Evolutionary conservation across 345 rosid species (phyloP).

Genomic region (Camelina laxa): DNA sequence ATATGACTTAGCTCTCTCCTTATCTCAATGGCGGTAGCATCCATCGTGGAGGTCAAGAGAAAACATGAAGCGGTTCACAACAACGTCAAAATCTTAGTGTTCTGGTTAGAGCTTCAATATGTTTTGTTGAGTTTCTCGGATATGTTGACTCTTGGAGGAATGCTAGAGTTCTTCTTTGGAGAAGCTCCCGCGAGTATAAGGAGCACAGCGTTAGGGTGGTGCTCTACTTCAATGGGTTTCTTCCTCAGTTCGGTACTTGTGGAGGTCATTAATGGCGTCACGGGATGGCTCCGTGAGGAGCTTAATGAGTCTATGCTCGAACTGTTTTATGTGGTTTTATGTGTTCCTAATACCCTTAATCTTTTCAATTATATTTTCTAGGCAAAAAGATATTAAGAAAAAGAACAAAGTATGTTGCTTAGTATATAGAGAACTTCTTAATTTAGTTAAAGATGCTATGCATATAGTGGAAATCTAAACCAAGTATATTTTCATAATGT

Average conservation of each 20-base stretch:
- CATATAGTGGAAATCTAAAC: conserved; percentile 23
- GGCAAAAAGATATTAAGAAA: conserved; percentile 38
- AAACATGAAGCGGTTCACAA: conserved; percentile 39
- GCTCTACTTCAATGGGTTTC: conserved; percentile 60
- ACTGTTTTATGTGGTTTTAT: conserved; percentile 51
- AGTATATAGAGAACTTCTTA: background rate
- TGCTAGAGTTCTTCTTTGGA: conserved; percentile 70
- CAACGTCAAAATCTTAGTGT: conserved; percentile 46
- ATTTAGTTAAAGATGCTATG: conserved; percentile 13
- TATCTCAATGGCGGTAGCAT: conserved; percentile 59
- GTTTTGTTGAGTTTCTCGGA: conserved; percentile 59
- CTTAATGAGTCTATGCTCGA: conserved; percentile 52
- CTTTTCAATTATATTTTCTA: conserved; percentile 48
- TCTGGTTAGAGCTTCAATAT: conserved; percentile 62
- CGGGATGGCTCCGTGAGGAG: conserved; percentile 60
- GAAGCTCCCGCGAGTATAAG: conserved; percentile 60
- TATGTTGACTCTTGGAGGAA: conserved; percentile 64
- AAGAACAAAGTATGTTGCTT: conserved; percentile 2
- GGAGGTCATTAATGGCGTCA: conserved; percentile 41
- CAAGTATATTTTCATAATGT: conserved; percentile 2
- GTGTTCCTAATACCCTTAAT: conserved; percentile 55
- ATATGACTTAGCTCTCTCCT: conserved; percentile 52
- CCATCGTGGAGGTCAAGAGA: conserved; percentile 52
- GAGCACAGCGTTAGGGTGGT: conserved; percentile 65
- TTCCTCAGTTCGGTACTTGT: conserved; percentile 61